A percentile compares a stretch with the other conserved stretches of the same genome.
Evolutionary conservation across 345 rosid species (phyloP).

Genomic region (Gossypium arboreum): DNA sequence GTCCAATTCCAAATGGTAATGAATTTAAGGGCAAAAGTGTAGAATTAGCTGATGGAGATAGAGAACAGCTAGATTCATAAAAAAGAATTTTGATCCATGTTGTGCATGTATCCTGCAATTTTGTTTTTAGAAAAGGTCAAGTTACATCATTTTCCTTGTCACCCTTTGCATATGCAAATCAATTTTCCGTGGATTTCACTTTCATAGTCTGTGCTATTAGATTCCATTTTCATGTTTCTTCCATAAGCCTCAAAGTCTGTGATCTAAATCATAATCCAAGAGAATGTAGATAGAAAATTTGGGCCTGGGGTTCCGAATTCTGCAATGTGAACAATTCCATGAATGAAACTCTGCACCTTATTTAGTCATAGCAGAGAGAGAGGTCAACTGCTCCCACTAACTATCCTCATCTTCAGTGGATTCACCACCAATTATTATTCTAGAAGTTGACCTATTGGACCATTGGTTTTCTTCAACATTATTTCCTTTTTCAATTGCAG

Average conservation of each 20-base stretch:
- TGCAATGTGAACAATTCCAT: neutral
- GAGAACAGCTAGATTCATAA: neutral
- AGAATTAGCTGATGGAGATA: slow-evolving; percentile 20
- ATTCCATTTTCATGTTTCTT: neutral
- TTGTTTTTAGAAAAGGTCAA: no score
- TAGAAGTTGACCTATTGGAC: slow-evolving; percentile 13
- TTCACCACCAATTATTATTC: slow-evolving; percentile 9
- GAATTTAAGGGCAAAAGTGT: slow-evolving; percentile 33
- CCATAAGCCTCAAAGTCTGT: neutral
- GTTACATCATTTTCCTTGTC: neutral
- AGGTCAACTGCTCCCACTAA: slow-evolving; percentile 14
- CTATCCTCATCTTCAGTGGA: slow-evolving; percentile 1
- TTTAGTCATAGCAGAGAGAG: neutral
- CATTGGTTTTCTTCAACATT: neutral
- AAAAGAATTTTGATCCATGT: neutral
- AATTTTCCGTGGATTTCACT: neutral
- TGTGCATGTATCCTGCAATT: slow-evolving; percentile 1
- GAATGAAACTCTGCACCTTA: neutral
- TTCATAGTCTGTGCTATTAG: neutral
- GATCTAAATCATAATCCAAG: neutral
- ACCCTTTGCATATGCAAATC: neutral
- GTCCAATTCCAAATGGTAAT: slow-evolving; percentile 39
- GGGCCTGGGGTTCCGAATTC: neutral
- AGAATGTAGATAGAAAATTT: neutral
- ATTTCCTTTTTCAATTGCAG: neutral